Evolutionary conservation across 2,329 filamentous ascomycete species (phyloP).

Genomic region (Cladosporium sp.): DNA sequence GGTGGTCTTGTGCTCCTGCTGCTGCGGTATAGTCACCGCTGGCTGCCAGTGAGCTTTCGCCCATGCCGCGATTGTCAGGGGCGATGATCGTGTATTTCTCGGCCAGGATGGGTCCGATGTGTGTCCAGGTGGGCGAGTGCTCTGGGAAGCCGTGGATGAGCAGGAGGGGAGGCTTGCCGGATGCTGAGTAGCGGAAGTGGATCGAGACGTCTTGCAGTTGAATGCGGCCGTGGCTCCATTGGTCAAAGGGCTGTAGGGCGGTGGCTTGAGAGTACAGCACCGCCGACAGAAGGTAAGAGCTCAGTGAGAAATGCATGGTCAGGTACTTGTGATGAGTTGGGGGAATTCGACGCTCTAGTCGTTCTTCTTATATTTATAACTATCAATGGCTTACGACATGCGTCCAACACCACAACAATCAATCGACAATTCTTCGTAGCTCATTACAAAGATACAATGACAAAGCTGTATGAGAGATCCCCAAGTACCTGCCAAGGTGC

Average conservation of each 20-base stretch:
- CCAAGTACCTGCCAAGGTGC: neutral
- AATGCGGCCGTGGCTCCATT: conserved; percentile 20
- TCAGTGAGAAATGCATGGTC: neutral
- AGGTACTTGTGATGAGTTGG: neutral
- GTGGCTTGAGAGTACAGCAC: neutral
- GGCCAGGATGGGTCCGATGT: conserved; percentile 44
- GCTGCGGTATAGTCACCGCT: conserved; percentile 39
- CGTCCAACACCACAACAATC: neutral
- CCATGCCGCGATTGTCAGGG: conserved; percentile 45
- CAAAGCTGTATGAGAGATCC: neutral
- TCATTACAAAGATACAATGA: neutral
- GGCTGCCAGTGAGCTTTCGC: conserved; percentile 31
- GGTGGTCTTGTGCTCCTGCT: conserved; percentile 33
- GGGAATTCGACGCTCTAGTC: neutral
- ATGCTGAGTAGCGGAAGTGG: conserved; percentile 22
- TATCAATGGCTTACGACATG: neutral
- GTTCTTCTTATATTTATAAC: neutral
- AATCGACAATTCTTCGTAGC: neutral
- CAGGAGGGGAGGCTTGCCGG: conserved; percentile 20
- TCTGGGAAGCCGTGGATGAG: conserved; percentile 22
- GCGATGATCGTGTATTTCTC: conserved; percentile 48
- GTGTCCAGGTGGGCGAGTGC: conserved; percentile 33
- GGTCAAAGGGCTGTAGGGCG: conserved; percentile 15
- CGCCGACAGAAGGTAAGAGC: neutral
- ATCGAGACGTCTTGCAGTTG: conserved; percentile 20